Evolutionary conservation across 2,329 filamentous ascomycete genomes (phyloP).

Genomic region (Xylaria sp.): DNA sequence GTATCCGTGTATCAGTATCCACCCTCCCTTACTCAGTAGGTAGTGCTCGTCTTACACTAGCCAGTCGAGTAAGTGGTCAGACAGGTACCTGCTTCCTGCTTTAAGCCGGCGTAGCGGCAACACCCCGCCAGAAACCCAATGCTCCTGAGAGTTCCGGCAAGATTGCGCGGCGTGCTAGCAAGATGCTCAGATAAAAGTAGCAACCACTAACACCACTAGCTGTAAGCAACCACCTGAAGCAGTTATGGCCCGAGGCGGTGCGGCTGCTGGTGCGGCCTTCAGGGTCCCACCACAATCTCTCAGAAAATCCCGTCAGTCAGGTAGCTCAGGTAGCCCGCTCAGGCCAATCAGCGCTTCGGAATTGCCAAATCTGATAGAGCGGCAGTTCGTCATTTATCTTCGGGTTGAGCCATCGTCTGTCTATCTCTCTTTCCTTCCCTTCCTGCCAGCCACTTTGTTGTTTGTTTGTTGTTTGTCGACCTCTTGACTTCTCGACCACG

Average conservation of each 20-base stretch:
- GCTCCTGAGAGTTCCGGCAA: conserved; percentile 8
- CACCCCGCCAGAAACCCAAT: conserved; percentile 7
- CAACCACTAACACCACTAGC: neutral
- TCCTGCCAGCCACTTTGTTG: neutral
- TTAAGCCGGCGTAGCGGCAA: neutral
- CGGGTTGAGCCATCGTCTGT: neutral
- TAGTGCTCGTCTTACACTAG: too few species aligned
- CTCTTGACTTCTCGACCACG: neutral
- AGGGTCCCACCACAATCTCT: conserved; percentile 27
- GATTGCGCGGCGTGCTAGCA: conserved; percentile 2
- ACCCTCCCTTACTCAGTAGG: neutral
- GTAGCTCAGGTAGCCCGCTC: conserved; percentile 24
- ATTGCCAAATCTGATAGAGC: conserved; percentile 38
- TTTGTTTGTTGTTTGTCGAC: neutral
- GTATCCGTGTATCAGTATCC: neutral
- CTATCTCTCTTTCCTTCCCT: conserved; percentile 2
- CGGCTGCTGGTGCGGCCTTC: conserved; percentile 12
- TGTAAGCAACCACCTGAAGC: conserved; percentile 23
- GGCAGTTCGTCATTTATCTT: conserved; percentile 14
- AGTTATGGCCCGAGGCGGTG: conserved; percentile 10
- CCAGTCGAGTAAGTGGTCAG: neutral
- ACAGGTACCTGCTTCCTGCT: neutral
- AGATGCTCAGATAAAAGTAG: neutral
- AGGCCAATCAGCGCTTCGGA: conserved; percentile 26
- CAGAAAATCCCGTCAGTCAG: conserved; percentile 14